Evolutionary conservation across 2,329 filamentous ascomycete genomes (phyloP).

Genomic region (Lomentospora prolificans): DNA sequence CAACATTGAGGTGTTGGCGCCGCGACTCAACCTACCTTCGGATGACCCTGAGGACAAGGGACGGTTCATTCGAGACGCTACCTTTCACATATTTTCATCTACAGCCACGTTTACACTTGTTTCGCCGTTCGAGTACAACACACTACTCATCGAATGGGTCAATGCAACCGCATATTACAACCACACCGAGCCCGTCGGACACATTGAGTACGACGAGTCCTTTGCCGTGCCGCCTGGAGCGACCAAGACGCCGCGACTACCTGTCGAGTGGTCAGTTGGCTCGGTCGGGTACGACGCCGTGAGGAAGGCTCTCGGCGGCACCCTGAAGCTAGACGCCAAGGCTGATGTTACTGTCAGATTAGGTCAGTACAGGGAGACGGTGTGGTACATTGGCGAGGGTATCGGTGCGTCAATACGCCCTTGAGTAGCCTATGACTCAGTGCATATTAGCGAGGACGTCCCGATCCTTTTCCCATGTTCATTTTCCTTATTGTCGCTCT

Average conservation of each 20-base stretch:
- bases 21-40: slow-evolving; percentile 51
- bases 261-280: slow-evolving; percentile 69
- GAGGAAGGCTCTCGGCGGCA: slow-evolving; percentile 68
- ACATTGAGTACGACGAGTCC: slow-evolving; percentile 62
- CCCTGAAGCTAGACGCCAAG: slow-evolving; percentile 65
- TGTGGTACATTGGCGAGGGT: slow-evolving; percentile 61
- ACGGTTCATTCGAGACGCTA: slow-evolving; percentile 77
- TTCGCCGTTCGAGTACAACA: slow-evolving; percentile 66
- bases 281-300: slow-evolving; percentile 78
- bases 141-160: slow-evolving; percentile 66
- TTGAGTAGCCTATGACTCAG: slow-evolving; percentile 23
- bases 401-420: slow-evolving; percentile 57
- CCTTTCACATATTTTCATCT: slow-evolving; percentile 77
- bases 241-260: slow-evolving; percentile 63
- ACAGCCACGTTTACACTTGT: slow-evolving; percentile 75
- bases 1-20: slow-evolving; percentile 61
- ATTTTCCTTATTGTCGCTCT: neutral
- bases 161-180: slow-evolving; percentile 84
- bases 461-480: neutral
- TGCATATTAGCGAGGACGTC: no score
- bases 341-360: slow-evolving; percentile 68
- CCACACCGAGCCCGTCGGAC: slow-evolving; percentile 64
- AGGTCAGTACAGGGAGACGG: slow-evolving; percentile 61
- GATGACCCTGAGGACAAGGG: slow-evolving; percentile 26
- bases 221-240: slow-evolving; percentile 70